Conservation (phyloP, 768 basidiomycete species). For the Serendipita sp. region DNA sequence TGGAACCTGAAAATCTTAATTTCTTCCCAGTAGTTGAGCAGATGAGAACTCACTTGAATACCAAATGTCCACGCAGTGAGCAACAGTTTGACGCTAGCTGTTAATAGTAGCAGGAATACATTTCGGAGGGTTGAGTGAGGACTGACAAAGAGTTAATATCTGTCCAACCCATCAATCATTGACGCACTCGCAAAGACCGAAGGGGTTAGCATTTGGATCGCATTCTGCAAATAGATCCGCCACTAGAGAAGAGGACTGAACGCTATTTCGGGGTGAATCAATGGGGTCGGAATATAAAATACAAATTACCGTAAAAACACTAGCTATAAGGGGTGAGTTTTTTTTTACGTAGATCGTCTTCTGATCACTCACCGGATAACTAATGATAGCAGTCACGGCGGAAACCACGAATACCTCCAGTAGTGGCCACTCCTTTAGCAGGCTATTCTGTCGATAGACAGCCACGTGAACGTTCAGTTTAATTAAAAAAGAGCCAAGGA, state of each 20-base stretch:
- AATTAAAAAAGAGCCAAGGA: constrained; percentile 49
- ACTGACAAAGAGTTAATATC: constrained; percentile 20
- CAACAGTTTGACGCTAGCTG: constrained; percentile 41
- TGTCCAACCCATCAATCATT: neutral
- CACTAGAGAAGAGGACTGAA: constrained; percentile 66
- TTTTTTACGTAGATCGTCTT: neutral
- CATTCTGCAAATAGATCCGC: constrained; percentile 76
- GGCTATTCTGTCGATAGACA: constrained; percentile 40
- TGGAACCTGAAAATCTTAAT: constrained; percentile 33
- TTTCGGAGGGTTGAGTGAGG: constrained; percentile 51
- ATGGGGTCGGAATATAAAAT: neutral
- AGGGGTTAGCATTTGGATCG: constrained; percentile 50
- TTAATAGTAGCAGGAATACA: constrained; percentile 46
- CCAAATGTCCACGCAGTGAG: constrained; percentile 67
- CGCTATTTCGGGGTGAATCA: constrained; percentile 22
- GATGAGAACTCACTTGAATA: constrained; percentile 39
- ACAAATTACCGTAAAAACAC: constrained; percentile 41
- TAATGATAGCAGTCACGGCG: constrained; percentile 52
- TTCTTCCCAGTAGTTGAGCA: neutral
- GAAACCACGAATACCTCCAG: constrained; percentile 46
- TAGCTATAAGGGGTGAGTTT: constrained; percentile 25
- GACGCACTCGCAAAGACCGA: constrained; percentile 66
- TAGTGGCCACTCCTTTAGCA: constrained; percentile 42
- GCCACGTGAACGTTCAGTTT: constrained; percentile 49
- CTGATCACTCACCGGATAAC: constrained; percentile 37